These are phyloP conservation scores for Penicillium sp. DNA, from an alignment of 2,329 filamentous ascomycete species.

Conservation along the genomic window DNA sequence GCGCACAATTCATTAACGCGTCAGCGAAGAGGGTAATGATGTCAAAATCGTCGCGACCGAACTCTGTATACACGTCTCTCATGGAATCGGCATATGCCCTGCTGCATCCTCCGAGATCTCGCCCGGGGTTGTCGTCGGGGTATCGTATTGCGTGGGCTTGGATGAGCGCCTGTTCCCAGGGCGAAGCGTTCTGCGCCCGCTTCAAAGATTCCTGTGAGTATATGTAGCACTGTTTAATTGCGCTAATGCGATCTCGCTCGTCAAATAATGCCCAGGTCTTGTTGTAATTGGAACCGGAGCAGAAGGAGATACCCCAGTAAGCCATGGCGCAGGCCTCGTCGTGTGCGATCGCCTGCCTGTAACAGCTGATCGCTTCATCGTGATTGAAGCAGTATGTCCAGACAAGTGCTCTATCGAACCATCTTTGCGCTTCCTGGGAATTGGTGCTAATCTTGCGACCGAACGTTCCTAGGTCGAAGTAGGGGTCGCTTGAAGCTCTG, in stretches of 20 bases:
- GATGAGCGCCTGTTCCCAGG: constrained; percentile 26
- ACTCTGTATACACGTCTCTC: constrained; percentile 10
- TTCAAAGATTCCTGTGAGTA: constrained; percentile 17
- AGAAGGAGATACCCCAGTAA: constrained; percentile 27
- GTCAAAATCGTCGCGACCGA: constrained; percentile 55
- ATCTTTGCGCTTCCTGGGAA: constrained; percentile 30
- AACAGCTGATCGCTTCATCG: constrained; percentile 36
- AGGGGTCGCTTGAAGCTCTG: constrained; percentile 22
- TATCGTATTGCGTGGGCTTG: constrained; percentile 19
- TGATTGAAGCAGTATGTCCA: constrained; percentile 41
- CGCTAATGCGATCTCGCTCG: constrained; percentile 13
- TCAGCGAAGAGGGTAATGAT: constrained; percentile 64
- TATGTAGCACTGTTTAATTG: constrained; percentile 15
- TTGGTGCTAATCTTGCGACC: constrained; percentile 36
- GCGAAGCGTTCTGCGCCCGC: constrained; percentile 12
- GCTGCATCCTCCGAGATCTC: constrained; percentile 15
- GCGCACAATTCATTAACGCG: constrained; percentile 64
- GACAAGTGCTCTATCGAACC: constrained; percentile 34
- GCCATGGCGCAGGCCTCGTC: constrained; percentile 36
- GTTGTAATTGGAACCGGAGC: constrained; percentile 24
- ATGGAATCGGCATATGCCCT: constrained; percentile 18
- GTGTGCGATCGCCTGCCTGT: constrained; percentile 28
- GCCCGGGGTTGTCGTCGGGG: constrained; percentile 17
- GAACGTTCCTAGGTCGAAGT: constrained; percentile 32
- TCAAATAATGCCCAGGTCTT: constrained; percentile 24